Percentiles rank a stretch among this genome's conserved stretches.
Evolutionary conservation across 768 basidiomycete genomes (phyloP).

Genomic region (Termitomyces sp.): DNA sequence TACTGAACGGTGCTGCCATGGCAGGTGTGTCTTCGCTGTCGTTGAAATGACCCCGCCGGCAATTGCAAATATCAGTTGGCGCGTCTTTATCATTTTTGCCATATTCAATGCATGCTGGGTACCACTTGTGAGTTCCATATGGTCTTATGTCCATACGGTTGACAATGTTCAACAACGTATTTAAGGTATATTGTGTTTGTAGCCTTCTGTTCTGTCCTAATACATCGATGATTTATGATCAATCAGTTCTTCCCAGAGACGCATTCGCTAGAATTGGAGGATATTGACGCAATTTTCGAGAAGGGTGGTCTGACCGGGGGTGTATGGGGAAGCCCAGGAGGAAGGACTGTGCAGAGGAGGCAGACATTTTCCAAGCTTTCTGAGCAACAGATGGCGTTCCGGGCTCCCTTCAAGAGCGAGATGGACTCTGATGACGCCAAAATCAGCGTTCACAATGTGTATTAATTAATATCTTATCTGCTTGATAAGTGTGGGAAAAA

Average conservation of each 20-base stretch:
- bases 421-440: too few relatives aligned
- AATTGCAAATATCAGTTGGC: slow-evolving; percentile 36
- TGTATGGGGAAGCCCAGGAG: slow-evolving; percentile 29
- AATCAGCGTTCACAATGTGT: too few relatives aligned
- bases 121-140: slow-evolving; percentile 28
- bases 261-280: slow-evolving; percentile 32
- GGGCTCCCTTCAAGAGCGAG: too few relatives aligned
- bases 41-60: slow-evolving; percentile 37
- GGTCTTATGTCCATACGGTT: neutral
- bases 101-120: slow-evolving; percentile 39
- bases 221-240: neutral
- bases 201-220: neutral
- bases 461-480: too few relatives aligned
- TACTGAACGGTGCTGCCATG: neutral
- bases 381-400: neutral
- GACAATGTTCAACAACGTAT: neutral
- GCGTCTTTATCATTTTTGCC: slow-evolving; percentile 40
- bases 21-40: slow-evolving; percentile 30
- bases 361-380: neutral
- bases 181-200: slow-evolving; percentile 12
- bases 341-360: slow-evolving; percentile 22
- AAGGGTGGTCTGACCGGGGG: slow-evolving; percentile 36
- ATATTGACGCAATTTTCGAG: slow-evolving; percentile 33
- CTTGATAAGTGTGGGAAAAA: neutral
- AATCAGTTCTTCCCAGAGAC: slow-evolving; percentile 28